Evolutionary conservation across 1,139 yeast genomes (phyloP), one percentile per base, ranked within the genome.

Genomic region (Suhomyces ambrosiae): DNA sequence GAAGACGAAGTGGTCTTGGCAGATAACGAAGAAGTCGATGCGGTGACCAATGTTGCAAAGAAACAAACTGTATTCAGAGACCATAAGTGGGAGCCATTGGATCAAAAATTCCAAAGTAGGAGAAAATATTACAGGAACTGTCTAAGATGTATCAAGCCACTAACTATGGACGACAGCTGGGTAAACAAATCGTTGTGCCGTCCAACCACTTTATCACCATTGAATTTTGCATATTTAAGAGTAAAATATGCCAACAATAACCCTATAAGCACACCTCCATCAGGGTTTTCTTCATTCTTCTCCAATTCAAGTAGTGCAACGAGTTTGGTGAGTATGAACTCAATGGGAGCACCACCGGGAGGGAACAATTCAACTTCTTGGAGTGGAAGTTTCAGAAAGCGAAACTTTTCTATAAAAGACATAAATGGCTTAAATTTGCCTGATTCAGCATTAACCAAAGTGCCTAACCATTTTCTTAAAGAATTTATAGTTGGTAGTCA

Each of bases 81-180:
- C 24, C 35, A 37, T 17, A 76, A 78, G 52, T 79, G 84, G 84
- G 53, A 52, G 11, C 83, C 84, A 3, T 25, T 37, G 4, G 58
- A 61, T 10, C 60, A 60, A 11, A 71, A 69, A 45, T 42, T 55
- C 11, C 62, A 61, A 33, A 65, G 75, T 27, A 62, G 69, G 44
- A 62, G 74, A 35, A 74, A 74, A 44, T 66, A 63, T 46, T 65
- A 74, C 40, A 65, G 78, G 33, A 80, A 78, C 53, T 76, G 83
- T 24, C 56, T 79, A 24, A 66, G 83, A 33, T 80, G 86, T 47
- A 76, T 80, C 30, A 76, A 71, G 48, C 77, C 82, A 5, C 61
- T 80, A 34, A 62, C 72, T 2, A 65, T 65, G 46, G 80, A 77
- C 33, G 81, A 77, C 28, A 51, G 69, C 7, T 80, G 85, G 84